Conservation (phyloP, 1,284 basidiomycete genomes). For the Malassezia yamatoensis region DNA sequence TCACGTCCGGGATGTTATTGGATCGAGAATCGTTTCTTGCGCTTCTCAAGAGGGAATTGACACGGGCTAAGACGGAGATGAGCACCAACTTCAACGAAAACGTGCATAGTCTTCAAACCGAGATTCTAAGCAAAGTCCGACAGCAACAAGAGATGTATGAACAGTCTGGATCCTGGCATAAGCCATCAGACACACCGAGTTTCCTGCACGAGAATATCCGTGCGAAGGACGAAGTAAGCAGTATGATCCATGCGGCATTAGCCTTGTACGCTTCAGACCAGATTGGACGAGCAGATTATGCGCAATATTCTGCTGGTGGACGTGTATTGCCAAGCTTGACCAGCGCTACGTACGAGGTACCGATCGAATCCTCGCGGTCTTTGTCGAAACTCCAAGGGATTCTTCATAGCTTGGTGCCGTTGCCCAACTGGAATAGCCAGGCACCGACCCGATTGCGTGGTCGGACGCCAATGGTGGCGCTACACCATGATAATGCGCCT, state of each 20-base stretch:
- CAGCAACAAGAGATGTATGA: slow-evolving; percentile 36
- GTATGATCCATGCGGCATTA: slow-evolving; percentile 62
- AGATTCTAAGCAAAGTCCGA: slow-evolving; percentile 27
- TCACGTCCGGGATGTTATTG: not conserved
- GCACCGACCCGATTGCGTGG: slow-evolving; percentile 53
- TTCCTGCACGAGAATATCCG: slow-evolving; percentile 6
- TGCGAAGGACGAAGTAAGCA: slow-evolving; percentile 51
- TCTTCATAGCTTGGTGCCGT: slow-evolving; percentile 2
- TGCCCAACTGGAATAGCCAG: not conserved
- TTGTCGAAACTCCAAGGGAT: not conserved
- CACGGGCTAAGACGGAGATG: slow-evolving; percentile 34
- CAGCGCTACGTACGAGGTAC: slow-evolving; percentile 56
- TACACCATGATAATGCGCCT: slow-evolving; percentile 68
- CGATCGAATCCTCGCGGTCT: too few relatives aligned
- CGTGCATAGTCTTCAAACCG: slow-evolving; percentile 22
- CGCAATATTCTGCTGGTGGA: slow-evolving; percentile 71
- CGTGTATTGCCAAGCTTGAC: slow-evolving; percentile 66
- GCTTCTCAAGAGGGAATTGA: slow-evolving; percentile 46
- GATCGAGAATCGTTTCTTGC: slow-evolving; percentile 16
- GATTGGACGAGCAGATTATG: slow-evolving; percentile 72
- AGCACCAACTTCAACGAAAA: slow-evolving; percentile 39
- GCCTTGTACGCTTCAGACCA: slow-evolving; percentile 63
- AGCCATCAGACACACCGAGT: not conserved
- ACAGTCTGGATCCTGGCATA: slow-evolving; percentile 18
- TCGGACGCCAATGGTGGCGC: slow-evolving; percentile 67